Percentiles rank a stretch among this genome's conserved stretches.
These are phyloP conservation scores for Ilex paraguariensis DNA, from an alignment of 305 asterid genomes.

Conservation along the genomic window DNA sequence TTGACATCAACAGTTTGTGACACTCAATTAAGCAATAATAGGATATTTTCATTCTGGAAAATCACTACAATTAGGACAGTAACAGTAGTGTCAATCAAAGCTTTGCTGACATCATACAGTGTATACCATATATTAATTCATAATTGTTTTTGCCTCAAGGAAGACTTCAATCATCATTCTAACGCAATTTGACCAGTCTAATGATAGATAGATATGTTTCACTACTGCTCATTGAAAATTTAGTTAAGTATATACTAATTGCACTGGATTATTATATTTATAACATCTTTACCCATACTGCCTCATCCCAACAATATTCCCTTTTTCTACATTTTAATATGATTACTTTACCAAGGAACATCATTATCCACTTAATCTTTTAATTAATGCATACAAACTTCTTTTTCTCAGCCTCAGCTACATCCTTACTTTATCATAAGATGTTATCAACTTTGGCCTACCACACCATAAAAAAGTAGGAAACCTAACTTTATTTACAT, in stretches of 20 bases:
- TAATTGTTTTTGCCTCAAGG: no score
- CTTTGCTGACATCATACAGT: no score
- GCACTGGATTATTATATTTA: slow-evolving; percentile 1
- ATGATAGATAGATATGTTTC: background rate
- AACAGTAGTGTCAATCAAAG: no score
- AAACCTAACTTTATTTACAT: slow-evolving; percentile 44
- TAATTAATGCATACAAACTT: slow-evolving; percentile 14
- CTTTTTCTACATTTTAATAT: slow-evolving; percentile 10
- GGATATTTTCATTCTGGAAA: no score
- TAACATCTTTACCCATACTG: background rate
- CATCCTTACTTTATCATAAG: slow-evolving; percentile 25
- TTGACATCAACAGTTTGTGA: no score
- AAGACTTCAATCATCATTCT: background rate
- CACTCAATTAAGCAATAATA: no score
- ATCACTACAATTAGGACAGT: no score
- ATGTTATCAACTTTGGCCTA: slow-evolving; percentile 33
- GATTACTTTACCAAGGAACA: slow-evolving; percentile 17
- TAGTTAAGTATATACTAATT: slow-evolving; percentile 4
- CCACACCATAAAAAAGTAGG: slow-evolving; percentile 36
- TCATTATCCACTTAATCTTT: slow-evolving; percentile 17
- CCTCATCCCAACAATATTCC: slow-evolving; percentile 15
- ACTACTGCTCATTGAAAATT: background rate
- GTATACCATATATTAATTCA: no score
- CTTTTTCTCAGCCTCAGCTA: slow-evolving; percentile 22
- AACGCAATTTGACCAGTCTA: background rate